These are phyloP conservation scores for Acidiella bohemica DNA, from an alignment of 495 filamentous ascomycete genomes.

Conservation along the genomic window DNA sequence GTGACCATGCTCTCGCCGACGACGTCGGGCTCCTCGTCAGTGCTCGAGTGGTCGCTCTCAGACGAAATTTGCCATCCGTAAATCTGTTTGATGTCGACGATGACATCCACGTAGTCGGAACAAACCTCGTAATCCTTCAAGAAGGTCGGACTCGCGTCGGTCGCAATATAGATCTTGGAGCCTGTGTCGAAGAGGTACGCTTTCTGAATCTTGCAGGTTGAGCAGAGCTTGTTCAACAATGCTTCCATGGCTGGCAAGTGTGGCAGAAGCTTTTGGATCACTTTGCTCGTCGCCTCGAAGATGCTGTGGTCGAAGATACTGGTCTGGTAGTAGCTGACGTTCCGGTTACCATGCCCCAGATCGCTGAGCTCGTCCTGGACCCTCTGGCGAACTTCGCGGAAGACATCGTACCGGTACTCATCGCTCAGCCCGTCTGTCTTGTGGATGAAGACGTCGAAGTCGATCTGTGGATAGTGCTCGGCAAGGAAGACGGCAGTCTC, in stretches of 20 bases:
- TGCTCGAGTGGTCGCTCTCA: constrained; percentile 45
- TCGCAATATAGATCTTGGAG: constrained; percentile 97
- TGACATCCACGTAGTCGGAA: constrained; percentile 93
- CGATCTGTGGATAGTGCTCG: constrained; percentile 74
- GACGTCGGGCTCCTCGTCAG: constrained; percentile 48
- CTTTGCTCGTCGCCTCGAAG: constrained; percentile 95
- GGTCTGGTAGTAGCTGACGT: constrained; percentile 84
- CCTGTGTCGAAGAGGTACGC: constrained; percentile 93
- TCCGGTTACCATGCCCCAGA: constrained; percentile 77
- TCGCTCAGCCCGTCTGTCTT: constrained; percentile 92
- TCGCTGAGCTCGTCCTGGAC: constrained; percentile 94
- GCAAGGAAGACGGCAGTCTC: constrained; percentile 76
- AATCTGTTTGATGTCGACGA: constrained; percentile 88
- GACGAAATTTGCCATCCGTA: constrained; percentile 56
- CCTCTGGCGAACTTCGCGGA: constrained; percentile 88
- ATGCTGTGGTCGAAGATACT: constrained; percentile 97
- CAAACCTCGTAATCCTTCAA: constrained; percentile 94
- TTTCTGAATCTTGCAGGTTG: constrained; percentile 88
- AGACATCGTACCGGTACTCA: constrained; percentile 85
- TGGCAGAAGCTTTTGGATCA: constrained; percentile 93
- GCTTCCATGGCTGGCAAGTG: constrained; percentile 83
- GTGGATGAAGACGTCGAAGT: constrained; percentile 96
- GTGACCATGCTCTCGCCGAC: constrained; percentile 71
- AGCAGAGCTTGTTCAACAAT: constrained; percentile 75
- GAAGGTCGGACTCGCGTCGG: constrained; percentile 81